Evolutionary conservation across 106 monocot genomes (phyloP), one percentile per base, ranked within the genome.

Genomic region (Narthecium ossifragum): DNA sequence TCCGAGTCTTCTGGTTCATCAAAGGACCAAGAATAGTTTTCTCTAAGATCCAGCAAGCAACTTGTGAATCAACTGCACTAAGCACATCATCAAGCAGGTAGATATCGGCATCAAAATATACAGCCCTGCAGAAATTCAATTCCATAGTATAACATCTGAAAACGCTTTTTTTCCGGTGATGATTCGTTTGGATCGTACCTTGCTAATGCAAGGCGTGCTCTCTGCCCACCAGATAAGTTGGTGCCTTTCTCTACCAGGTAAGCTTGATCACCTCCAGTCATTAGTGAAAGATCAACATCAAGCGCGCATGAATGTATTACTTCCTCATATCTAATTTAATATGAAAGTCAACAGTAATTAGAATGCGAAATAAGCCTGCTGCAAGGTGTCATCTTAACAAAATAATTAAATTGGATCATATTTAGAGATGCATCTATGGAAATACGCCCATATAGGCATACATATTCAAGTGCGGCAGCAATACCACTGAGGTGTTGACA

Each of bases 61-160:
- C 96, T 72, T 90, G 96, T 43, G 96, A 78, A 79, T 98, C 96
- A 76, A 98, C 96, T 24, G 96, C 84, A 67, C 90, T 98, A 34
- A 98, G 76, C 41, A 98, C 66, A 71, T 98, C 96, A 74, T 98
- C 96, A 69, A 98, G 81, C 61, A 98, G 66, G 58, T 82, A 86
- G 48, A 98, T 66, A 70, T 98, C 96, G 24, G 84, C 78, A 2
- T 75, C 68, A 52, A 73, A 71, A 72, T 98, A 98, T 31, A 87
- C 57, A 51, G 96, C 96, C 76, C 96, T 98, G 76, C 50, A 70
- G 78, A 72, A 15, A 53, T 33, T n/a, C 21, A 43, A 43, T 17
- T n/a, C n/a, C n/a, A n/a, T n/a, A n/a, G n/a, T n/a, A n/a, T n/a
- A n/a, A n/a, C n/a, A n/a, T n/a, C n/a, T n/a, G n/a, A n/a, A n/a